Evolutionary conservation across 225 moss, liverwort and hornwort species (phyloP).

Genomic region (Neckera pumila): DNA sequence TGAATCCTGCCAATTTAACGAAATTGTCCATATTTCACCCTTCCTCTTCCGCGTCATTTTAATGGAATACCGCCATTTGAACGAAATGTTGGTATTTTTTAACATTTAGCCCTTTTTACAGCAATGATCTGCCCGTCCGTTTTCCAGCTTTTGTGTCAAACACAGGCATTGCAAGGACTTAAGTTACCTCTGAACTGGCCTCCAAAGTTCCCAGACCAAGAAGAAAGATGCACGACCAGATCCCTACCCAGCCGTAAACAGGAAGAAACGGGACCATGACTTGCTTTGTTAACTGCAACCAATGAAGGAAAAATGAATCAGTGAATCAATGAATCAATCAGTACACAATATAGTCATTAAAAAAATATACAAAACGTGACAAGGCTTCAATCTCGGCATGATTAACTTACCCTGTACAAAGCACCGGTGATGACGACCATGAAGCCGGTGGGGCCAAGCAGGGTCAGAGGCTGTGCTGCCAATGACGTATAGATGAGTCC

Average conservation of each 20-base stretch:
- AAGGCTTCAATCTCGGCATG: neutral
- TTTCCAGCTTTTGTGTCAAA: neutral
- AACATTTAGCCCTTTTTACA: neutral
- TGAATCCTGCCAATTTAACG: too few relatives aligned
- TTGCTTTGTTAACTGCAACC: conserved; percentile 47
- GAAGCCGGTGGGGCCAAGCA: conserved; percentile 71
- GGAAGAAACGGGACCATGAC: conserved; percentile 57
- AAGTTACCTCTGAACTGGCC: conserved; percentile 53
- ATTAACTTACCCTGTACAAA: conserved; percentile 40
- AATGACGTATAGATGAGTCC: conserved; percentile 51
- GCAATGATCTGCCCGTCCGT: too few relatives aligned
- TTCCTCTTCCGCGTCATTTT: too few relatives aligned
- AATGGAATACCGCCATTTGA: too few relatives aligned
- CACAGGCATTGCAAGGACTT: neutral
- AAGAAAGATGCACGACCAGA: conserved; percentile 63
- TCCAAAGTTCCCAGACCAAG: conserved; percentile 42
- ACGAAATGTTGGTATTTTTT: too few relatives aligned
- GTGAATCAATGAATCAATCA: neutral
- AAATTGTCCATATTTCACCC: too few relatives aligned
- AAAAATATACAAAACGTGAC: neutral
- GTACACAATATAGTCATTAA: neutral
- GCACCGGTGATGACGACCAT: conserved; percentile 77
- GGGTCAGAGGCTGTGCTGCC: conserved; percentile 60
- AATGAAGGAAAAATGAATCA: neutral
- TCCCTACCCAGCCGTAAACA: conserved; percentile 74